These are phyloP conservation scores for Veloboletus limbatus DNA, from an alignment of 1,284 basidiomycete species.

Conservation along the genomic window DNA sequence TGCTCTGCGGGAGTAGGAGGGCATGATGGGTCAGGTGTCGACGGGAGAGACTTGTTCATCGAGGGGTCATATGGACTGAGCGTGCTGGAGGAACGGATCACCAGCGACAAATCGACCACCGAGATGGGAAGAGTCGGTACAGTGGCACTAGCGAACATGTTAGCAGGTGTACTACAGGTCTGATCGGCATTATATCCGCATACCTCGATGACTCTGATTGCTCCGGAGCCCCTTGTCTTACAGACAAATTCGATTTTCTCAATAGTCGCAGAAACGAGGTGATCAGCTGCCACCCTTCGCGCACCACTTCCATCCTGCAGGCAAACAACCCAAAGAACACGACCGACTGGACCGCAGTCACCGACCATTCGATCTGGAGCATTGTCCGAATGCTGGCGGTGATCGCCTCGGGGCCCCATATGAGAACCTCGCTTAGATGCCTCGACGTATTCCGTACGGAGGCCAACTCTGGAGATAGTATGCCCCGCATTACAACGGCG, in stretches of 20 bases:
- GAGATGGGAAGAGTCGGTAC: slow-evolving; percentile 21
- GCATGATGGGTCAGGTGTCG: not conserved
- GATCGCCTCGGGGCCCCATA: slow-evolving; percentile 14
- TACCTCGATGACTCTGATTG: slow-evolving; percentile 14
- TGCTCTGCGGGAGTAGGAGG: slow-evolving; percentile 6
- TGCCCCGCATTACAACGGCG: slow-evolving; percentile 13
- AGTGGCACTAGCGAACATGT: slow-evolving; percentile 17
- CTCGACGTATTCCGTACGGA: slow-evolving; percentile 18
- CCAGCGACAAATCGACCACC: slow-evolving; percentile 25
- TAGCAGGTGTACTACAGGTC: not conserved
- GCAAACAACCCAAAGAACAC: slow-evolving; percentile 41
- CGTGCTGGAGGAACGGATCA: slow-evolving; percentile 11
- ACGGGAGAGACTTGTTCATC: slow-evolving; percentile 8
- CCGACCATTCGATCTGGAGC: slow-evolving; percentile 40
- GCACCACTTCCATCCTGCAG: slow-evolving; percentile 22
- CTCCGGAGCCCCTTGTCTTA: not conserved
- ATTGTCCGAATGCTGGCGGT: slow-evolving; percentile 24
- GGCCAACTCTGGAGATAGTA: slow-evolving; percentile 22
- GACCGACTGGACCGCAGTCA: slow-evolving; percentile 37
- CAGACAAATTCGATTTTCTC: too few relatives aligned
- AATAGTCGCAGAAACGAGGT: not conserved
- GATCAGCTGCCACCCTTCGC: slow-evolving; percentile 8
- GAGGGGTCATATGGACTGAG: slow-evolving; percentile 5
- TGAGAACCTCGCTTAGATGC: slow-evolving; percentile 13
- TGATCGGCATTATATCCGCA: not conserved